Base-by-base conservation (phyloP, 2,329 filamentous ascomycete species). In the Emergomyces pasteurianus region DNA sequence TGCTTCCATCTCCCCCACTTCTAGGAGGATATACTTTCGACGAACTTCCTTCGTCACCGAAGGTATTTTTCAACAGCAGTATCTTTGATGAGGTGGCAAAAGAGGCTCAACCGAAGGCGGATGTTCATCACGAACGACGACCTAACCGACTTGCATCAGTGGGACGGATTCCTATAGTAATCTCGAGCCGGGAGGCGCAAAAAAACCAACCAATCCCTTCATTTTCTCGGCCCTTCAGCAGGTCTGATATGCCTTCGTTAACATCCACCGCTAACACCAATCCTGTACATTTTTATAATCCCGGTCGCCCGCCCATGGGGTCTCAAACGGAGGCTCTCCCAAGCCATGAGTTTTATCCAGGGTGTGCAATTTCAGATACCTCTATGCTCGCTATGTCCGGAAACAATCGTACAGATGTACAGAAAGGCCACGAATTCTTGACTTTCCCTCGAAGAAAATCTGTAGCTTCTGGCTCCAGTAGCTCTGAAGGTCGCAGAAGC, bases 101-200 rank as follows among this genome's bases (percentile, higher is more conserved):
- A 59, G 26, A 56, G 71, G 64, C 60, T 64, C 64, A 40, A 7
- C 52, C 34, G 34, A 55, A 40, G 26, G 12, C 21, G 21, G 52
- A 40, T 38, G 31, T 55, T 40, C 31, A n/a, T 5, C n/a, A 58
- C 43, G 67, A 69, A 40, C 73, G 74, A 43, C 76, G 75, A 10
- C 83, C 83, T 10, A 89, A 84, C 69, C 82, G 91, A 60, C 77
- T 95, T 21, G 84, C 86, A 34, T 90, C 92, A 66, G 86, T 96
- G 54, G 92, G 91, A 9, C 84, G 92, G 18, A 96, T 96, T 58
- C 92, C 92, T 9, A 86, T 85, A 67, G 90, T 96, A 3, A 80
- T 92, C 36, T 89, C 84, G 53, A 85, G 82, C 58, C 76, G 79
- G 55, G 80, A 81, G 54, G 82, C 86, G 59, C 79, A 85, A 42